A percentile compares a stretch with the other conserved stretches of the same genome.
These are phyloP conservation scores for Lojkania enalia DNA, from an alignment of 2,329 filamentous ascomycete genomes.

Conservation along the genomic window DNA sequence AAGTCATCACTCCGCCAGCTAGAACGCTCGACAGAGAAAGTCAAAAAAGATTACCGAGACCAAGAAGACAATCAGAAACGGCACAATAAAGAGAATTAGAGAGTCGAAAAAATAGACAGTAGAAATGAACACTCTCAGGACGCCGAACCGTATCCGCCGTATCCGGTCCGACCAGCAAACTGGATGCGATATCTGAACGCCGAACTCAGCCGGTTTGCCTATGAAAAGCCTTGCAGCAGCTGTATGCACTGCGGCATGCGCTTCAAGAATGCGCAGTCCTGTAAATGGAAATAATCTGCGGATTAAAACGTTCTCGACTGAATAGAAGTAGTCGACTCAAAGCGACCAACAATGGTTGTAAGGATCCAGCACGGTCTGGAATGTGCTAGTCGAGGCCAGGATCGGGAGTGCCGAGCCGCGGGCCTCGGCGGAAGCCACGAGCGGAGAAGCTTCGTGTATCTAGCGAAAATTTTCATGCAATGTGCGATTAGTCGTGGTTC, in stretches of 20 bases:
- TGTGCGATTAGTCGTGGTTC: conserved; percentile 35
- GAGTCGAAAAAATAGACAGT: conserved; percentile 2
- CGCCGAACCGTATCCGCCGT: conserved; percentile 1
- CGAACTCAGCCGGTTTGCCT: neutral
- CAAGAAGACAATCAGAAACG: conserved; percentile 1
- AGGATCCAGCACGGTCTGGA: conserved; percentile 33
- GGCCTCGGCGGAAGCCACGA: conserved; percentile 17
- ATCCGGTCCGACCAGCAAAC: conserved; percentile 10
- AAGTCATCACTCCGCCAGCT: conserved; percentile 11
- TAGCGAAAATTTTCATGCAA: conserved; percentile 5
- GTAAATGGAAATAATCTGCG: neutral
- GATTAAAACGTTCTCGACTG: neutral
- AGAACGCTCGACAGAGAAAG: conserved; percentile 12
- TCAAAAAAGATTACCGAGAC: conserved; percentile 5
- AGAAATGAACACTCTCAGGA: conserved; percentile 1
- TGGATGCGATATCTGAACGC: conserved; percentile 3
- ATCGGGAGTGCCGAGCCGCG: conserved; percentile 13
- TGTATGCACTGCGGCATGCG: neutral
- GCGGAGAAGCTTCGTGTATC: conserved; percentile 12
- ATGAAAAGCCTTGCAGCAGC: neutral
- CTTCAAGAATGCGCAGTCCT: neutral
- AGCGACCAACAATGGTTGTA: conserved; percentile 21
- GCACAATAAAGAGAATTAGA: conserved; percentile 2
- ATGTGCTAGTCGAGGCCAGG: conserved; percentile 14
- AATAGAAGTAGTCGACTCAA: conserved; percentile 3